Conservation (phyloP, 1,284 basidiomycete genomes). For the Trichosporon faecale region DNA sequence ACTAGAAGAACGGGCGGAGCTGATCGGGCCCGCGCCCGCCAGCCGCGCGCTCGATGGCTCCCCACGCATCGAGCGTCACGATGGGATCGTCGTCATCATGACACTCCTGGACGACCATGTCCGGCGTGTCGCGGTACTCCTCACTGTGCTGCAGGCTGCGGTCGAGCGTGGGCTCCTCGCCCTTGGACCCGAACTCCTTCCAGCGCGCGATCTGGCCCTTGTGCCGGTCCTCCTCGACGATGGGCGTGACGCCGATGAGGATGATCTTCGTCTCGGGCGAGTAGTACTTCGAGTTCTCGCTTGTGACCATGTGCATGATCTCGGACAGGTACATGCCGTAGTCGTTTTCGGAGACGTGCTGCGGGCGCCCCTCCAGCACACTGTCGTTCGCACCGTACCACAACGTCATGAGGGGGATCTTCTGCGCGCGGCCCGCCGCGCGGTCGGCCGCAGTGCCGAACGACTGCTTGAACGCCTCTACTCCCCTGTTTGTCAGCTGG, state of each 20-base stretch:
- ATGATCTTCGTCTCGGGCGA: constrained; percentile 72
- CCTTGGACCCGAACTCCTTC: constrained; percentile 37
- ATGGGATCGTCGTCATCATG: constrained; percentile 59
- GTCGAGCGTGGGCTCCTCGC: constrained; percentile 51
- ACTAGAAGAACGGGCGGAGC: constrained; percentile 52
- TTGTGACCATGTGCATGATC: constrained; percentile 63
- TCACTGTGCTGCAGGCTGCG: constrained; percentile 63
- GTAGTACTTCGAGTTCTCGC: constrained; percentile 63
- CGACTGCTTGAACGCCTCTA: constrained; percentile 73
- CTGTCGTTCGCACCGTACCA: constrained; percentile 88
- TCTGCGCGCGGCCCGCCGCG: constrained; percentile 56
- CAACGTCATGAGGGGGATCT: constrained; percentile 67
- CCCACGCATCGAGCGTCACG: constrained; percentile 63
- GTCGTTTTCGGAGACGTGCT: constrained; percentile 60
- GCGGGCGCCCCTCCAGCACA: constrained; percentile 56
- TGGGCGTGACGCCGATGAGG: constrained; percentile 78
- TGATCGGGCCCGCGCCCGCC: constrained; percentile 57
- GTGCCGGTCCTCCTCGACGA: constrained; percentile 59
- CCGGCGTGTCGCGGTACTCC: constrained; percentile 60
- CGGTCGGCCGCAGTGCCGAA: constrained; percentile 58
- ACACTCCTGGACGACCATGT: constrained; percentile 63
- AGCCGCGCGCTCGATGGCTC: constrained; percentile 62
- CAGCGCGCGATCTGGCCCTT: constrained; percentile 47
- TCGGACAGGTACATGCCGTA: constrained; percentile 66
- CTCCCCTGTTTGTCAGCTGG: constrained; percentile 53